Conservation (phyloP, 2,329 filamentous ascomycete species). For the Colletotrichum spinosum region DNA sequence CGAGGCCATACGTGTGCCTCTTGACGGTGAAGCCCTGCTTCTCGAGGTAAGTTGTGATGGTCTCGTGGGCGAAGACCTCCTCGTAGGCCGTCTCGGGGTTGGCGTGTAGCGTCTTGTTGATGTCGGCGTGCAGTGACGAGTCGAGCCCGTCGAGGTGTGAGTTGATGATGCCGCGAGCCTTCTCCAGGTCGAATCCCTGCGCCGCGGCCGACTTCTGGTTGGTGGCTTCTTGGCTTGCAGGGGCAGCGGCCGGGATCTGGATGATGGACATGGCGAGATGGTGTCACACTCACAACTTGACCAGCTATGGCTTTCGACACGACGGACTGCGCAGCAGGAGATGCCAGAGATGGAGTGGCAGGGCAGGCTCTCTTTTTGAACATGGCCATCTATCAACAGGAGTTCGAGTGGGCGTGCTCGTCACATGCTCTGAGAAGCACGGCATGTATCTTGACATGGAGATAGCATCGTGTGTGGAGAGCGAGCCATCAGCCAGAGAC, state of each 20-base stretch:
- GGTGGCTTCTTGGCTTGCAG: slow-evolving; percentile 1
- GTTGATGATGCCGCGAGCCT: slow-evolving; percentile 39
- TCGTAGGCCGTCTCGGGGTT: slow-evolving; percentile 64
- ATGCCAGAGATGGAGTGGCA: neutral
- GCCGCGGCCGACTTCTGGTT: neutral
- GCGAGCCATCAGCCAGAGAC: neutral
- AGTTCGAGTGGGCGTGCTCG: neutral
- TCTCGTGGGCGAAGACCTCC: slow-evolving; percentile 63
- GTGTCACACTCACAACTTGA: neutral
- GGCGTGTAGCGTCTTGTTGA: slow-evolving; percentile 47
- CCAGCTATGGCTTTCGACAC: too few relatives aligned
- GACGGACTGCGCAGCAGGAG: too few relatives aligned
- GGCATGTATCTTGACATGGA: neutral
- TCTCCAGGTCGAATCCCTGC: slow-evolving; percentile 34
- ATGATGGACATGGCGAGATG: slow-evolving; percentile 21
- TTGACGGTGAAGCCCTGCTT: slow-evolving; percentile 58
- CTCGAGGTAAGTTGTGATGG: slow-evolving; percentile 57
- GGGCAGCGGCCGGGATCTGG: slow-evolving; percentile 5
- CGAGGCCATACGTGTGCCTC: slow-evolving; percentile 61
- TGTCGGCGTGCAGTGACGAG: slow-evolving; percentile 30
- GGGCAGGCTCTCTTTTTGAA: slow-evolving; percentile 1
- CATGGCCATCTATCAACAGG: neutral
- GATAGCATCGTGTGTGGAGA: slow-evolving; percentile 11
- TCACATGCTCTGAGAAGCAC: slow-evolving; percentile 17
- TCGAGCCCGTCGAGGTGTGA: slow-evolving; percentile 38